These are phyloP conservation scores for Aspergillus brasiliensis DNA, from an alignment of 2,329 filamentous ascomycete species.

Conservation along the genomic window DNA sequence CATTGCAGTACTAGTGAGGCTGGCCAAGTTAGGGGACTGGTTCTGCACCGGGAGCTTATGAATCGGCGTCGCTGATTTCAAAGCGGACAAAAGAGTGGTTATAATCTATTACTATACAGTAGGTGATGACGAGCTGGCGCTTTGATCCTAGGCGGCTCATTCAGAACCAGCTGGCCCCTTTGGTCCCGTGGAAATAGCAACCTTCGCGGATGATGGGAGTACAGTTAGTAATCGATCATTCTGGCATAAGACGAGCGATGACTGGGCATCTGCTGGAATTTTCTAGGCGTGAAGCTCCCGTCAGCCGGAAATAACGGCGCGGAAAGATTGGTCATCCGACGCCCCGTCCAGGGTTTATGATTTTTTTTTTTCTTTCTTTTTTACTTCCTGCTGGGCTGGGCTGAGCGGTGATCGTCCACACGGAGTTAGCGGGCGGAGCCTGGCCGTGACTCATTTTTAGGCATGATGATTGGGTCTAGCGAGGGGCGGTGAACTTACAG, in stretches of 20 bases:
- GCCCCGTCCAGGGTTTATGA: conserved; percentile 4
- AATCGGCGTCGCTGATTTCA: neutral
- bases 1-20: neutral
- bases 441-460: conserved; percentile 18
- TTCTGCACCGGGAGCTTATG: neutral
- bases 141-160: neutral
- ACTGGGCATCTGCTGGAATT: conserved; percentile 12
- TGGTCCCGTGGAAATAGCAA: conserved; percentile 1
- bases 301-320: conserved; percentile 17
- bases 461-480: conserved; percentile 12
- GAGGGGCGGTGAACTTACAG: conserved; percentile 18
- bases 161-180: neutral
- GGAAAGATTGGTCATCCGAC: conserved; percentile 26
- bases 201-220: neutral
- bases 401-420: conserved; percentile 10
- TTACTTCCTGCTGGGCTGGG: neutral
- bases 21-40: neutral
- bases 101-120: too few relatives aligned
- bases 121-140: neutral
- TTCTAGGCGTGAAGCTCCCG: conserved; percentile 6
- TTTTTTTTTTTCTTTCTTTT: neutral
- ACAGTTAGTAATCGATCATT: neutral
- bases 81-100: neutral
- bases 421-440: conserved; percentile 10
- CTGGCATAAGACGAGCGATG: neutral